Evolutionary conservation across 805 yeast species (phyloP), one percentile per base, ranked within the genome.

Genomic region (Yarrowia keelungensis): DNA sequence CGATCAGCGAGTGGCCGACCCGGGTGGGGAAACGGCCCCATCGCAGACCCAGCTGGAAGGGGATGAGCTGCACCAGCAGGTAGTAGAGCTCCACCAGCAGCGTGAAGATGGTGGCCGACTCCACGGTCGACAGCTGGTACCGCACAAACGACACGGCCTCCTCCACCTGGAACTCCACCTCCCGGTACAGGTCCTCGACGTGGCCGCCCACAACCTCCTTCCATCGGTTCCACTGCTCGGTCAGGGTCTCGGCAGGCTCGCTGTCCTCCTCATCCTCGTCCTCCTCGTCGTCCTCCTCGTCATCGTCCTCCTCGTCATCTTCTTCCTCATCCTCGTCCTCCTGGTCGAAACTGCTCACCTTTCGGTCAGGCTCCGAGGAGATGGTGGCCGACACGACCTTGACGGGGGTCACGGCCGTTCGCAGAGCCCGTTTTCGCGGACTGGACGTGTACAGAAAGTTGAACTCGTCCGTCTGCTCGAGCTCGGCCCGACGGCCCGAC

Each of bases 131-230:
- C 46, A 59, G 54, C 38, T 36, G 62, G 64, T 45, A 66, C 12
- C 58, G 62, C 49, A 66, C 46, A 35, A 53, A 50, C 38, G 61
- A 51, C 46, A 68, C 66, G 26, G 71, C 45, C 46, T 65, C 70
- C 62, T 61, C 65, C n/a, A 70, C 38, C 67, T 62, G 67, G 67
- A 62, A 62, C 45, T 43, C 45, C 22, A 39, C 15, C 35, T 43
- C 26, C n/a, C 69, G 72, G 36, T 46, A 36, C 62, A 69, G 71
- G 66, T 66, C 72, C 19, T 74, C 77, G 56, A 67, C 42, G 35
- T 71, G 64, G 67, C 74, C 78, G 22, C 70, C 71, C 26, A 74
- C 73, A 14, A 62, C 72, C 51, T 73, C 71, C 43, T 71, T 50
- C 73, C 74, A 72, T 38, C 73, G 75, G 69, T 66, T n/a, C 70